Conservation (phyloP, 2,329 filamentous ascomycete genomes). For the Paecilomyces formosus region DNA sequence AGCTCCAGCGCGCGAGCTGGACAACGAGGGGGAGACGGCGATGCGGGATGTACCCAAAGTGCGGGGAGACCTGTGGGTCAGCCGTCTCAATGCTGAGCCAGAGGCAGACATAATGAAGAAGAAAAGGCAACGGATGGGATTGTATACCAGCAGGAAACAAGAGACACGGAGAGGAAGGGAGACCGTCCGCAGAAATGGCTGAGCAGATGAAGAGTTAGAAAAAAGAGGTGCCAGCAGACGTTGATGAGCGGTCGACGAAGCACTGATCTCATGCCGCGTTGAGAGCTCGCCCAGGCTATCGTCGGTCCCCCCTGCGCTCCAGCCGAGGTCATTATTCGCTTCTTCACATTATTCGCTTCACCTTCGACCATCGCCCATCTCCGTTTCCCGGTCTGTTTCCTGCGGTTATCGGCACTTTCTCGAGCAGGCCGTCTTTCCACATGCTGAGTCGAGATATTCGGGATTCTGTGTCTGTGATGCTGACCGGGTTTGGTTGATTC, state of each 20-base stretch:
- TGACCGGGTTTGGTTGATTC: too few relatives aligned
- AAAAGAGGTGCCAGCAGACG: background rate
- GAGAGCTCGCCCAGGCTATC: background rate
- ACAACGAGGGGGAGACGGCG: slow-evolving; percentile 33
- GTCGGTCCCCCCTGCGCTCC: background rate
- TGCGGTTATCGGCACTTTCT: background rate
- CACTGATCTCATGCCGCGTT: background rate
- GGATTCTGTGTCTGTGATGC: background rate
- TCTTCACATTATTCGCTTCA: background rate
- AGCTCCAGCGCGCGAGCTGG: slow-evolving; percentile 12
- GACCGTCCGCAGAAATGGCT: background rate
- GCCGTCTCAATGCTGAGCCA: slow-evolving; percentile 32
- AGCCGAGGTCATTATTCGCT: background rate
- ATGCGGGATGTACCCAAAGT: slow-evolving; percentile 41
- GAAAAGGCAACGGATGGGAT: slow-evolving; percentile 12
- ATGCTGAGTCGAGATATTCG: background rate
- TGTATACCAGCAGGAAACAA: slow-evolving; percentile 3
- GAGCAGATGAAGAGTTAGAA: background rate
- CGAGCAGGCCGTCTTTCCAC: background rate
- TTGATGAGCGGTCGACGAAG: background rate
- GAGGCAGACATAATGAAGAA: slow-evolving; percentile 30
- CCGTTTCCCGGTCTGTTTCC: background rate
- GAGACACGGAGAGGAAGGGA: background rate
- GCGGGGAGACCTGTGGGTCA: slow-evolving; percentile 33
- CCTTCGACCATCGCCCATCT: background rate